Conservation (phyloP, 2,329 filamentous ascomycete genomes). For the Pseudogymnoascus sp. region DNA sequence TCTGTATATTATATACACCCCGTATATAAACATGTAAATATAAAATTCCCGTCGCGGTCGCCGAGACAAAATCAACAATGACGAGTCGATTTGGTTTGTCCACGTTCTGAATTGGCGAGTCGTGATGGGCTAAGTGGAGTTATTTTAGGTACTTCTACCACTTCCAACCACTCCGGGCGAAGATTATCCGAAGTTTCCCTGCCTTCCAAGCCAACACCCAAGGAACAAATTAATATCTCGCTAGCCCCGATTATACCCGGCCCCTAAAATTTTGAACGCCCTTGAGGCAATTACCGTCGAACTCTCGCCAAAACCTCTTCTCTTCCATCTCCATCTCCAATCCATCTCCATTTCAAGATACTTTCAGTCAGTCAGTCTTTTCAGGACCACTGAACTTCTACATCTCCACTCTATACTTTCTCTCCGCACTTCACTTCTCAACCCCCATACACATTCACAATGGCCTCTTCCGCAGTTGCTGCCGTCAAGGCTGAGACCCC, state of each 20-base stretch:
- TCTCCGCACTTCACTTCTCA: neutral
- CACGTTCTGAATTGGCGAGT: slow-evolving; percentile 7
- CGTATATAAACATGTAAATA: neutral
- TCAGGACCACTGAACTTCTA: slow-evolving; percentile 3
- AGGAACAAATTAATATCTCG: neutral
- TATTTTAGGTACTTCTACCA: neutral
- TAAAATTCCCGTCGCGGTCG: neutral
- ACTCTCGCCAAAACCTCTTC: slow-evolving; percentile 10
- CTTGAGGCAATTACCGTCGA: slow-evolving; percentile 7
- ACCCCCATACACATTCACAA: neutral
- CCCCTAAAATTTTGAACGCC: slow-evolving; percentile 7
- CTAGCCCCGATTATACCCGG: slow-evolving; percentile 7
- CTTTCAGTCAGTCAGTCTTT: slow-evolving; percentile 1
- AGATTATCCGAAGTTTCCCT: neutral
- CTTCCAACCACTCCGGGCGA: neutral
- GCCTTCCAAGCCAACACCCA: neutral
- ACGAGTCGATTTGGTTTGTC: neutral
- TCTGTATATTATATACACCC: neutral
- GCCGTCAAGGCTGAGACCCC: slow-evolving; percentile 23
- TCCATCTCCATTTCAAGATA: neutral
- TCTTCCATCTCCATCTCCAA: neutral
- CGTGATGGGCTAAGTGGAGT: slow-evolving; percentile 2
- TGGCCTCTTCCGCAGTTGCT: neutral
- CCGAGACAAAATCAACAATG: slow-evolving; percentile 6
- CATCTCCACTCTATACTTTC: slow-evolving; percentile 1